Percentiles rank a stretch among this genome's conserved stretches.
Conservation (phyloP, 805 yeast genomes). For the Wickerhamomyces sydowiorum region DNA sequence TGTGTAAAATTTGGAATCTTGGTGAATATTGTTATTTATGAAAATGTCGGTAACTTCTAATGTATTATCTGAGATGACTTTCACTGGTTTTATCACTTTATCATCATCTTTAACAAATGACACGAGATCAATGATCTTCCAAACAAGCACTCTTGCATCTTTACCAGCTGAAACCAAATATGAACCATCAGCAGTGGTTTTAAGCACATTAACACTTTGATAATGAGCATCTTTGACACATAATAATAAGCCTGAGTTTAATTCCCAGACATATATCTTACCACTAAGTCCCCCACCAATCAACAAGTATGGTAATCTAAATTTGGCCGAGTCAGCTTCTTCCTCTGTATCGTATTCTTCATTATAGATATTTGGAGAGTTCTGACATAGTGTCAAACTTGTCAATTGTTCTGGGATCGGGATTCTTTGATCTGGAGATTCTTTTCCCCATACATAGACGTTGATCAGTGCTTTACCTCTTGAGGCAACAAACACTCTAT, state of each 20-base stretch:
- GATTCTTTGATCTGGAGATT: constrained; percentile 67
- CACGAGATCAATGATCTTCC: constrained; percentile 64
- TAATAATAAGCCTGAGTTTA: constrained; percentile 67
- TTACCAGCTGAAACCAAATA: constrained; percentile 70
- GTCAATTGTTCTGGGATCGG: constrained; percentile 79
- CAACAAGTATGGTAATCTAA: constrained; percentile 56
- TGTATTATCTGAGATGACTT: constrained; percentile 49
- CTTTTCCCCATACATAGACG: constrained; percentile 66
- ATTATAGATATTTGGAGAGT: constrained; percentile 25
- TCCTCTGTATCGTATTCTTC: constrained; percentile 11
- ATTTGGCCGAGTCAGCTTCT: constrained; percentile 29
- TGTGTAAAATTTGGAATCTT: constrained; percentile 62
- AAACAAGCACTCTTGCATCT: constrained; percentile 74
- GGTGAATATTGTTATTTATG: constrained; percentile 43
- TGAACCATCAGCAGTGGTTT: constrained; percentile 56
- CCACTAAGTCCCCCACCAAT: constrained; percentile 78
- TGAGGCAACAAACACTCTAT: constrained; percentile 51
- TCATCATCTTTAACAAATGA: constrained; percentile 27
- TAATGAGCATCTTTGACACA: constrained; percentile 79
- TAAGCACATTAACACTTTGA: constrained; percentile 60
- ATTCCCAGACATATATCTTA: constrained; percentile 78
- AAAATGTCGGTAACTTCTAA: constrained; percentile 44
- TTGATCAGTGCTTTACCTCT: constrained; percentile 69
- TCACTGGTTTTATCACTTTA: constrained; percentile 45
- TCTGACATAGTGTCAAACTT: constrained; percentile 43